Base-by-base conservation (phyloP, 2,329 filamentous ascomycete genomes). In the Coniochaeta sp. region DNA sequence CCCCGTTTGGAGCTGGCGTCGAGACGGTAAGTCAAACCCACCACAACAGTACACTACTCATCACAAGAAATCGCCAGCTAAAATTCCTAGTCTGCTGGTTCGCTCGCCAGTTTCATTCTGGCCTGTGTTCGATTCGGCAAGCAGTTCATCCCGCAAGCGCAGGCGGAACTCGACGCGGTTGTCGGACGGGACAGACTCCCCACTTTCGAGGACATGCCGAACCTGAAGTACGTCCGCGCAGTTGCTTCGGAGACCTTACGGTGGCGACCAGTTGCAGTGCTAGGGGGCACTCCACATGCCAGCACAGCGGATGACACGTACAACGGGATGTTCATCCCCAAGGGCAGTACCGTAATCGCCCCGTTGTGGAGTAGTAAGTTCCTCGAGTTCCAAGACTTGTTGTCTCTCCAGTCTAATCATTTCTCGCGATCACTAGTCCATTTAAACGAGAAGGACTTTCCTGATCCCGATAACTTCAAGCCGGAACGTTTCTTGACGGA, bases 51-150 rank as follows among this genome's bases (percentile, higher is more conserved):
- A n/a, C n/a, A n/a, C n/a, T n/a, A n/a, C n/a, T n/a, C n/a, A n/a
- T n/a, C n/a, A n/a, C n/a, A n/a, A n/a, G n/a, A n/a, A n/a, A n/a
- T n/a, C n/a, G 8, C 4, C 3, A 20, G 47, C 57, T 51, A 26
- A 10, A 68, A 50, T 67, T 64, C n/a, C 71, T 71, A 63, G 72
- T 81, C 56, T 52, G 78, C 56, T 60, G 79, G 51, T 53, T 81
- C 64, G 53, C 72, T 63, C 54, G 75, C 53, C 0, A 81, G 67
- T n/a, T 72, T 81, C 58, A 67, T 77, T 18, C 67, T 82, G 0
- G 77, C 76, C 0, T 80, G 80, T 61, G 71, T 67, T 14, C 65
- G 77, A n/a, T 75, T 74, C 28, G 75, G 72, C 1, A 74, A 73
- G 0, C 70, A 73, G 7, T 73, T 78, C 16, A 71, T 80, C 22